Conservation (phyloP, 2,329 filamentous ascomycete genomes). For the Exophiala sideris region DNA sequence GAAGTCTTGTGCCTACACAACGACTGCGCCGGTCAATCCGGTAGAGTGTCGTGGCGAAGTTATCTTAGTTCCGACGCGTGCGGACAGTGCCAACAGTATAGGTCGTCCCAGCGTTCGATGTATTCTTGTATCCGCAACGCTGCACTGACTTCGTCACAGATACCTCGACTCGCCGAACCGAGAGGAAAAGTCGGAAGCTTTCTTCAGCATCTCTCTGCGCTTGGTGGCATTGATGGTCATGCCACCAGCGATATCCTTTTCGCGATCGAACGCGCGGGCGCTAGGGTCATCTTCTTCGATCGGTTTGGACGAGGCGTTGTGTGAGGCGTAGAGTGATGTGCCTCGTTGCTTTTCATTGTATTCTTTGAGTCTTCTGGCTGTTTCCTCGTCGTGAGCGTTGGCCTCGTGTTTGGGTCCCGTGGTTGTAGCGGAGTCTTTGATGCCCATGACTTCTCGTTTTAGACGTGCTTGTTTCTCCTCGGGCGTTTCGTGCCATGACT, state of each 20-base stretch:
- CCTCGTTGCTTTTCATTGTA: slow-evolving; percentile 59
- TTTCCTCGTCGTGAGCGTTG: slow-evolving; percentile 34
- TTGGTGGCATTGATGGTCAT: slow-evolving; percentile 69
- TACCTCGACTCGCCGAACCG: slow-evolving; percentile 73
- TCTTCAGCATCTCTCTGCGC: slow-evolving; percentile 72
- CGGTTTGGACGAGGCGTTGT: slow-evolving; percentile 46
- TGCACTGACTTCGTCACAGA: slow-evolving; percentile 38
- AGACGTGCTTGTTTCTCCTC: slow-evolving; percentile 80
- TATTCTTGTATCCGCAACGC: not conserved
- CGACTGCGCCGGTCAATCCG: too few relatives aligned
- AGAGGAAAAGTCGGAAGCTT: slow-evolving; percentile 75
- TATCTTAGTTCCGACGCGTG: too few relatives aligned
- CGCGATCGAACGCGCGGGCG: slow-evolving; percentile 79
- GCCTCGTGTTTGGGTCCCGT: slow-evolving; percentile 20
- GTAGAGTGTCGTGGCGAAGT: too few relatives aligned
- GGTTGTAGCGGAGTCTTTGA: slow-evolving; percentile 39
- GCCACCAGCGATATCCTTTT: slow-evolving; percentile 87
- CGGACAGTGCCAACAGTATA: too few relatives aligned
- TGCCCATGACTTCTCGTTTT: slow-evolving; percentile 77
- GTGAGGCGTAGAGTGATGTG: slow-evolving; percentile 59
- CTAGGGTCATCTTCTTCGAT: slow-evolving; percentile 87
- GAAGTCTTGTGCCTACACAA: too few relatives aligned
- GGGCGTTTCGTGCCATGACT: slow-evolving; percentile 87
- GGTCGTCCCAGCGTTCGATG: too few relatives aligned
- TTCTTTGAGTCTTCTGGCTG: slow-evolving; percentile 52